These are phyloP conservation scores for Ogataea dorogensis DNA, from an alignment of 805 yeast genomes.

Conservation along the genomic window DNA sequence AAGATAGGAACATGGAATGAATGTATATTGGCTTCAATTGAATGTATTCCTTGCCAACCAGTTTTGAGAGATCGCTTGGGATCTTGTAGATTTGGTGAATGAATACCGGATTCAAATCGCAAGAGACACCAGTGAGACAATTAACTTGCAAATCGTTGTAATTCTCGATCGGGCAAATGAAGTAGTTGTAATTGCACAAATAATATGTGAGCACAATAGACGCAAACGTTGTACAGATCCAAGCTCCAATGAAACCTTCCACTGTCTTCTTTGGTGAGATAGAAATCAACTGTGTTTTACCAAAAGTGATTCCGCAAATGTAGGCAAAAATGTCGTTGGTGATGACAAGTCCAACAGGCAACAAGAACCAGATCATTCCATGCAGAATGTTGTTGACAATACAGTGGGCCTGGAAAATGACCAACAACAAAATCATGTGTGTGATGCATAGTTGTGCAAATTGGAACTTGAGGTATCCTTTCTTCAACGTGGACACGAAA, in stretches of 20 bases:
- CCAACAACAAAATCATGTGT: slow-evolving; percentile 87
- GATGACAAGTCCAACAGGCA: slow-evolving; percentile 89
- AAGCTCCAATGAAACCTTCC: slow-evolving; percentile 96
- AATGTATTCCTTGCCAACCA: slow-evolving; percentile 42
- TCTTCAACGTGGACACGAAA: slow-evolving; percentile 85
- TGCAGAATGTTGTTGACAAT: slow-evolving; percentile 84
- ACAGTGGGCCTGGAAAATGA: slow-evolving; percentile 91
- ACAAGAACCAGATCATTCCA: slow-evolving; percentile 91
- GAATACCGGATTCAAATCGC: slow-evolving; percentile 90
- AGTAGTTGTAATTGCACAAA: slow-evolving; percentile 63
- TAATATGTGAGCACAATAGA: slow-evolving; percentile 65
- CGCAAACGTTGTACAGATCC: slow-evolving; percentile 85
- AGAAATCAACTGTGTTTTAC: slow-evolving; percentile 85
- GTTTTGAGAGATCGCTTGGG: slow-evolving; percentile 62
- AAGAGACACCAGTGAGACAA: slow-evolving; percentile 59
- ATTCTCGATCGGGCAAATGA: slow-evolving; percentile 80
- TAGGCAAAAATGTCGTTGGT: slow-evolving; percentile 96
- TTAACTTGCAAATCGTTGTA: slow-evolving; percentile 56
- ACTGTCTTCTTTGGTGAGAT: slow-evolving; percentile 97
- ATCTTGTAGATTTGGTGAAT: slow-evolving; percentile 73
- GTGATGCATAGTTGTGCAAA: slow-evolving; percentile 92
- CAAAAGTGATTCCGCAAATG: slow-evolving; percentile 95
- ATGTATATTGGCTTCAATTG: slow-evolving; percentile 83
- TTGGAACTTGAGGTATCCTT: slow-evolving; percentile 87
- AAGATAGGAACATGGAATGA: slow-evolving; percentile 82